Conservation (phyloP, 768 basidiomycete genomes). For the Leccinum imitatum region DNA sequence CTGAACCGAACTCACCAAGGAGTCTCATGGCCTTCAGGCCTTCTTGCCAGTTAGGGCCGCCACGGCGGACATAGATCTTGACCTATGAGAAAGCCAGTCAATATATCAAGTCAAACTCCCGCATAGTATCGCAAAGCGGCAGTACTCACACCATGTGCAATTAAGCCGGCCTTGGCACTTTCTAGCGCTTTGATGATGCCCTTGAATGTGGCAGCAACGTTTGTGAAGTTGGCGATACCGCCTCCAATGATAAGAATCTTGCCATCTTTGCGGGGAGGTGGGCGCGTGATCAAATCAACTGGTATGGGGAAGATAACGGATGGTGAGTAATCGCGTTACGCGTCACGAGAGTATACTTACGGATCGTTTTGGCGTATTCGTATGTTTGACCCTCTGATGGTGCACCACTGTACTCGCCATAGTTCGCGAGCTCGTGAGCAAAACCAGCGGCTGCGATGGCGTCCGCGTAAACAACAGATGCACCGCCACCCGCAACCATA, state of each 20-base stretch:
- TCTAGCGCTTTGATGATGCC: conserved; percentile 97
- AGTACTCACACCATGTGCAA: conserved; percentile 39
- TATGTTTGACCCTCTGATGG: conserved; percentile 98
- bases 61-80: conserved; percentile 96
- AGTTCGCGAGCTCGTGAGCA: conserved; percentile 98
- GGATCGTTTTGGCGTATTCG: conserved; percentile 98
- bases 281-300: conserved; percentile 96
- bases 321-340: neutral
- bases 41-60: conserved; percentile 99
- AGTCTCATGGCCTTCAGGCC: conserved; percentile 97
- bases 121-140: neutral
- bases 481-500: conserved; percentile 98
- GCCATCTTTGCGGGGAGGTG: conserved; percentile 77
- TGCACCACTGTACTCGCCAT: conserved; percentile 98
- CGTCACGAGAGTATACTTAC: conserved; percentile 43
- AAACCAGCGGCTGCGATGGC: conserved; percentile 91
- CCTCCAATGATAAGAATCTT: conserved; percentile 99
- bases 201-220: conserved; percentile 99
- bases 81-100: conserved; percentile 55
- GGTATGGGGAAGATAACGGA: neutral
- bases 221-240: conserved; percentile 99
- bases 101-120: neutral
- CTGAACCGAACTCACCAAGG: conserved; percentile 47
- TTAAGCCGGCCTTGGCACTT: conserved; percentile 85
- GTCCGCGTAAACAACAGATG: conserved; percentile 66